Evolutionary conservation across 202 grass and related monocot species (phyloP).

Genomic region (Dendrocalamus latiflorus): DNA sequence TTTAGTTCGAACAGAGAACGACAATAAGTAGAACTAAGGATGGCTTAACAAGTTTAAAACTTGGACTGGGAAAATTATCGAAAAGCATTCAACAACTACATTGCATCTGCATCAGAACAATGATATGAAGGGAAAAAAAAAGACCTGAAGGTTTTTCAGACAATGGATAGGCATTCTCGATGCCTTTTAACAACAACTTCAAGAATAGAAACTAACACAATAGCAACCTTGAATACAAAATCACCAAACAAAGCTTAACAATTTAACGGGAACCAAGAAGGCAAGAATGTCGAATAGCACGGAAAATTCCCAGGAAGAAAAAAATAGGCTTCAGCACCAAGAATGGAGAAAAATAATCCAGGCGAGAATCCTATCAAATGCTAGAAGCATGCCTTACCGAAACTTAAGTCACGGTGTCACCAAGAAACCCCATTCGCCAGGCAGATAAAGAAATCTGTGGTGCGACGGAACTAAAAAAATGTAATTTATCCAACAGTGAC

Average conservation of each 20-base stretch:
- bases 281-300: background rate
- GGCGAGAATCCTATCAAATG: background rate
- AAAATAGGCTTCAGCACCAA: background rate
- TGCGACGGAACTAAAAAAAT: no score
- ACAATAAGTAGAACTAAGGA: background rate
- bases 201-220: background rate
- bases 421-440: no score
- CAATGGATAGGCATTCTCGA: background rate
- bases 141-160: background rate
- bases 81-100: background rate
- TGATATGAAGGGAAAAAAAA: background rate
- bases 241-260: background rate
- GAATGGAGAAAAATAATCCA: background rate
- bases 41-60: background rate
- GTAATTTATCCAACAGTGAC: no score
- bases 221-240: background rate
- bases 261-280: background rate
- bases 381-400: no score
- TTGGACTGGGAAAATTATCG: background rate
- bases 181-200: background rate
- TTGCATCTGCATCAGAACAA: background rate
- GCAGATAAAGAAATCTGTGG: no score
- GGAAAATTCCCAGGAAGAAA: background rate
- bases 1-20: background rate
- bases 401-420: no score